These are phyloP conservation scores for Microsporum canis DNA, from an alignment of 2,329 filamentous ascomycete genomes.

Conservation along the genomic window DNA sequence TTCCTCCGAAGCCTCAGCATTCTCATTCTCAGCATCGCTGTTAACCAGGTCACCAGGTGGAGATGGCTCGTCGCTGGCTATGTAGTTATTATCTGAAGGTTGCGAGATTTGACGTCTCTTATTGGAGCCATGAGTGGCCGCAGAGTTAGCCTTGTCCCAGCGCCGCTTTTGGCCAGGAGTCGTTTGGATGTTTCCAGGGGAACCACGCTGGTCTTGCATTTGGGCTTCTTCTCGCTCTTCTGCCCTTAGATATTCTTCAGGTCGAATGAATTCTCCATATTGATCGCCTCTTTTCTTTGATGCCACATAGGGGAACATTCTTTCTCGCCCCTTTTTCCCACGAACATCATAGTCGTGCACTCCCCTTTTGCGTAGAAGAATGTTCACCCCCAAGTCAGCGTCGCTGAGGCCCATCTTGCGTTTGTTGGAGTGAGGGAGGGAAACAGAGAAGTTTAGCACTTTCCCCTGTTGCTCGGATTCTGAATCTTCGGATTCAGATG, in stretches of 20 bases:
- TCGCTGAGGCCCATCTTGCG: slow-evolving; percentile 81
- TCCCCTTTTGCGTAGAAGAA: slow-evolving; percentile 75
- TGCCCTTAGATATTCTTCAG: slow-evolving; percentile 84
- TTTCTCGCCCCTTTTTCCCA: slow-evolving; percentile 81
- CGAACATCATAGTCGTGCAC: slow-evolving; percentile 91
- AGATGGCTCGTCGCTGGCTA: slow-evolving; percentile 38
- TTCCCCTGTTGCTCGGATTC: slow-evolving; percentile 86
- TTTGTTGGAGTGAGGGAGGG: slow-evolving; percentile 68
- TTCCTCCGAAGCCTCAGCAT: slow-evolving; percentile 45
- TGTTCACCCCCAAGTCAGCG: slow-evolving; percentile 82
- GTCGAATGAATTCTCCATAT: slow-evolving; percentile 85
- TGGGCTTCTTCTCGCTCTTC: slow-evolving; percentile 77
- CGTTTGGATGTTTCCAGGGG: slow-evolving; percentile 45
- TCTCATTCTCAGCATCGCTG: slow-evolving; percentile 41
- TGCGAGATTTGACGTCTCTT: slow-evolving; percentile 48
- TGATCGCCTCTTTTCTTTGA: slow-evolving; percentile 73
- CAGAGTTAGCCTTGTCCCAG: slow-evolving; percentile 62
- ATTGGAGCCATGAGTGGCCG: slow-evolving; percentile 35
- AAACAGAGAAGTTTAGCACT: slow-evolving; percentile 76
- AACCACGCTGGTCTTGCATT: slow-evolving; percentile 48
- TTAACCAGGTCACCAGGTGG: slow-evolving; percentile 22
- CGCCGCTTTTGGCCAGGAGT: slow-evolving; percentile 83
- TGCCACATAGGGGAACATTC: slow-evolving; percentile 79
- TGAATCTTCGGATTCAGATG: slow-evolving; percentile 77
- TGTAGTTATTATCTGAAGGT: slow-evolving; percentile 16